Conservation (phyloP, 2,329 filamentous ascomycete genomes). For the Diaporthe helianthi region DNA sequence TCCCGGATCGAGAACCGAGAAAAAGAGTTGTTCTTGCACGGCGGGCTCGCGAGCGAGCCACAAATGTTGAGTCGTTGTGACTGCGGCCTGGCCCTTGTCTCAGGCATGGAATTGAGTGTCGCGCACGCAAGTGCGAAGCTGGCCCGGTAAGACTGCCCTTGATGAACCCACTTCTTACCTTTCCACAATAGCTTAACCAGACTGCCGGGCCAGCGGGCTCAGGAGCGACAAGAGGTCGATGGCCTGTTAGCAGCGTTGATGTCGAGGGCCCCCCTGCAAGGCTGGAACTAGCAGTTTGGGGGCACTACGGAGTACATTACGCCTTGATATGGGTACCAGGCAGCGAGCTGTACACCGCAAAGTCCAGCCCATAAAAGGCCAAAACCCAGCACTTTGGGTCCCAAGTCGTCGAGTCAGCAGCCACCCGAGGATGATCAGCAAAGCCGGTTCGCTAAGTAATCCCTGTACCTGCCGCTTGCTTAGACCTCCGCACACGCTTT, state of each 20-base stretch:
- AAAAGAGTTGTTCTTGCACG: not conserved
- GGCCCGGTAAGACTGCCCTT: not conserved
- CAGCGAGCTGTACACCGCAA: constrained; percentile 21
- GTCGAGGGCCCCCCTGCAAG: constrained; percentile 1
- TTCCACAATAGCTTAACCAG: not conserved
- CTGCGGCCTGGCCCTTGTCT: not conserved
- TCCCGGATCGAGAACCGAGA: not conserved
- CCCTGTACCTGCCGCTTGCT: constrained; percentile 27
- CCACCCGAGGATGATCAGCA: constrained; percentile 34
- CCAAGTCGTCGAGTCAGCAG: constrained; percentile 33
- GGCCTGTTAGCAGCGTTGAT: constrained; percentile 1
- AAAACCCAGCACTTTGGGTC: constrained; percentile 34
- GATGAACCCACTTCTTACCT: constrained; percentile 1
- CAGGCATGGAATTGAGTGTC: not conserved
- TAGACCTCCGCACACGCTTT: not conserved
- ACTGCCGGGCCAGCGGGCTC: constrained; percentile 5
- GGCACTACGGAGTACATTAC: constrained; percentile 24
- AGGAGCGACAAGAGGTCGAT: not conserved
- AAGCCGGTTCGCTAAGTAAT: constrained; percentile 22
- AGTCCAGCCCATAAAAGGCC: constrained; percentile 26
- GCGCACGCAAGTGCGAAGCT: not conserved
- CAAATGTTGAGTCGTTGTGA: not conserved
- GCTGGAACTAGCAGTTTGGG: not conserved
- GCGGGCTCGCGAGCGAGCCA: not conserved
- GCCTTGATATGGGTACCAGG: constrained; percentile 24